phyloP scores from a whole-genome alignment of 306 rosid species.

The Inga laurina region DNA sequence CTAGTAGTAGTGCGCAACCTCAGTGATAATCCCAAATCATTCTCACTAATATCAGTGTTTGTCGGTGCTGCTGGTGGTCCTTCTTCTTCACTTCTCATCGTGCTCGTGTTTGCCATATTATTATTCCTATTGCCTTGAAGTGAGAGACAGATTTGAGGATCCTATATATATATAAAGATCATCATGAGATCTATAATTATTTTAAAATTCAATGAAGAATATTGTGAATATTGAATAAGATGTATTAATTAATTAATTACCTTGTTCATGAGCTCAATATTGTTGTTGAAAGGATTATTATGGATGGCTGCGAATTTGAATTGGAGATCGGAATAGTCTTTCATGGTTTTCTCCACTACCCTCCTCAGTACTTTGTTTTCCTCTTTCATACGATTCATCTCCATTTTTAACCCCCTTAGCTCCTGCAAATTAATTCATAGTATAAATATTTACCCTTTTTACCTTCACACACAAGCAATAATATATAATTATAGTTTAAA shows the following conservation, averaged over 20 bases:
- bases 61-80: slow-evolving; percentile 17
- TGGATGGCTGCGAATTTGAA: slow-evolving; percentile 61
- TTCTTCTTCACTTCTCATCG: slow-evolving; percentile 32
- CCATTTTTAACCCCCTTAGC: slow-evolving; percentile 63
- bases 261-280: slow-evolving; percentile 36
- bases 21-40: slow-evolving; percentile 69
- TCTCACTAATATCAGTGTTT: neutral
- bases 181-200: slow-evolving; percentile 9
- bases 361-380: slow-evolving; percentile 73
- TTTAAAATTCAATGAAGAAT: neutral
- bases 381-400: slow-evolving; percentile 86
- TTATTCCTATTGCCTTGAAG: slow-evolving; percentile 38
- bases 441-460: neutral
- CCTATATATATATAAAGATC: slow-evolving; percentile 34
- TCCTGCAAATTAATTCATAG: slow-evolving; percentile 9
- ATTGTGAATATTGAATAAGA: neutral
- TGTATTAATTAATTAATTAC: slow-evolving; percentile 31
- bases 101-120: slow-evolving; percentile 17
- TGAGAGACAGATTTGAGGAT: slow-evolving; percentile 56
- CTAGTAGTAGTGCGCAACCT: slow-evolving; percentile 47
- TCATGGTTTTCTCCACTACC: slow-evolving; percentile 81
- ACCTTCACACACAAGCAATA: neutral
- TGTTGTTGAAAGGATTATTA: slow-evolving; percentile 36
- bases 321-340: slow-evolving; percentile 79
- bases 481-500: no score